Percentiles rank a stretch among this genome's conserved stretches.
Evolutionary conservation across 805 yeast genomes (phyloP).

Genomic region (Monosporozyma yasuniensis): DNA sequence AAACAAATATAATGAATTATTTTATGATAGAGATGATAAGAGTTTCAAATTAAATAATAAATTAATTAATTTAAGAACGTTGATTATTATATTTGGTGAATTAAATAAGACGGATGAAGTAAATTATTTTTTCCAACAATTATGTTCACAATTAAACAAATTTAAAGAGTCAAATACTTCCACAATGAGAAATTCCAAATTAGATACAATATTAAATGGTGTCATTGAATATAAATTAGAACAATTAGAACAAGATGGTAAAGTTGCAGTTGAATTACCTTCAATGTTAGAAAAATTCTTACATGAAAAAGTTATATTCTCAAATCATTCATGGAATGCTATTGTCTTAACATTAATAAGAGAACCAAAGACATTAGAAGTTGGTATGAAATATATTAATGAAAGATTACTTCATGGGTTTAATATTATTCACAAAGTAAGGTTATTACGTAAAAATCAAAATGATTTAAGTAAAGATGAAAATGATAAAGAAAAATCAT

Average conservation of each 20-base stretch:
- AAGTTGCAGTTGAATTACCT: constrained; percentile 12
- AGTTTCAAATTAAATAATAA: constrained; percentile 13
- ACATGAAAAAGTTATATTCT: constrained; percentile 22
- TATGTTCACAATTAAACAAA: constrained; percentile 12
- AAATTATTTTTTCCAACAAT: constrained; percentile 13
- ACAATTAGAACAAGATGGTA: constrained; percentile 13
- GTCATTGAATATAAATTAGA: constrained; percentile 18
- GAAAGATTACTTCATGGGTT: constrained; percentile 32
- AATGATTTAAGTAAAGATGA: background rate
- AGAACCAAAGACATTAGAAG: constrained; percentile 22
- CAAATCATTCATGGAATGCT: constrained; percentile 29
- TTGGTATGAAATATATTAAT: constrained; percentile 26
- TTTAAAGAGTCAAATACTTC: constrained; percentile 17
- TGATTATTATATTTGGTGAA: constrained; percentile 25
- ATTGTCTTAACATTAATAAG: constrained; percentile 22
- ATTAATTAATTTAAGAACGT: constrained; percentile 26
- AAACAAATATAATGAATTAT: constrained; percentile 25
- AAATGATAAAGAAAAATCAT: background rate
- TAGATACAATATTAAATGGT: constrained; percentile 15
- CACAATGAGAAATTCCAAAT: constrained; percentile 14
- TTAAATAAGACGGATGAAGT: constrained; percentile 27
- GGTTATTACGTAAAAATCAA: constrained; percentile 13
- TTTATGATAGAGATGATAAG: constrained; percentile 17
- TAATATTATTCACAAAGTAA: constrained; percentile 23
- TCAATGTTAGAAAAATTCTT: constrained; percentile 14